Evolutionary conservation across 2,329 filamentous ascomycete genomes (phyloP).

Genomic region (Colletotrichum nymphaeae): DNA sequence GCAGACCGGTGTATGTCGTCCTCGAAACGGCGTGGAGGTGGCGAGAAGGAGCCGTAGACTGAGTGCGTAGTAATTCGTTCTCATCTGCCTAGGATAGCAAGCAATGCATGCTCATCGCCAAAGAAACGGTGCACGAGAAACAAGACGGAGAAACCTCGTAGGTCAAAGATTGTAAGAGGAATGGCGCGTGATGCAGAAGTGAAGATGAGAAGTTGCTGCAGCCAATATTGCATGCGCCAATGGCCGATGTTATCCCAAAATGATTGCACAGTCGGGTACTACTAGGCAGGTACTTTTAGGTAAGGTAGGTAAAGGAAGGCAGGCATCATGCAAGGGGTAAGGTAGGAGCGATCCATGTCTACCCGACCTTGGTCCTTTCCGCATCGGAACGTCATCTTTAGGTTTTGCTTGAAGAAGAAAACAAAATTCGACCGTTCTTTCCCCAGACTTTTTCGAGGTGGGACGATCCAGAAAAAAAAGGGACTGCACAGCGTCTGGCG

Average conservation of each 20-base stretch:
- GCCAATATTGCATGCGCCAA: background rate
- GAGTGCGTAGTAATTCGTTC: background rate
- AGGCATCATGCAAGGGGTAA: background rate
- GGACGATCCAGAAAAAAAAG: slow-evolving; percentile 24
- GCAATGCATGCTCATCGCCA: background rate
- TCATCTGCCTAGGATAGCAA: background rate
- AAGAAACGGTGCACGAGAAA: background rate
- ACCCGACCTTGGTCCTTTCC: too few species aligned
- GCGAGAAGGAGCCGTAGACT: background rate
- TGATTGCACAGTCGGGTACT: background rate
- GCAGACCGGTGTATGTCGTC: background rate
- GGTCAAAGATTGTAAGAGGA: background rate
- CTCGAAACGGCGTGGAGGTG: background rate
- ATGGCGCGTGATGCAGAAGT: too few species aligned
- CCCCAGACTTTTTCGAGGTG: slow-evolving; percentile 31
- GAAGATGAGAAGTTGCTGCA: background rate
- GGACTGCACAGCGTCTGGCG: background rate
- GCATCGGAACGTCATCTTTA: background rate
- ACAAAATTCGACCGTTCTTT: background rate
- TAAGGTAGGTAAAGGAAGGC: too few species aligned
- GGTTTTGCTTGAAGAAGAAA: slow-evolving; percentile 10
- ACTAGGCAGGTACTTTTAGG: too few species aligned
- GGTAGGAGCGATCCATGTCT: background rate
- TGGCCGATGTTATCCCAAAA: background rate
- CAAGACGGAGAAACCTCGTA: background rate